A percentile compares a stretch with the other conserved stretches of the same genome.
These are phyloP conservation scores for Blepharisma undulans DNA, from an alignment of 169 alveolate genomes.

Conservation along the genomic window DNA sequence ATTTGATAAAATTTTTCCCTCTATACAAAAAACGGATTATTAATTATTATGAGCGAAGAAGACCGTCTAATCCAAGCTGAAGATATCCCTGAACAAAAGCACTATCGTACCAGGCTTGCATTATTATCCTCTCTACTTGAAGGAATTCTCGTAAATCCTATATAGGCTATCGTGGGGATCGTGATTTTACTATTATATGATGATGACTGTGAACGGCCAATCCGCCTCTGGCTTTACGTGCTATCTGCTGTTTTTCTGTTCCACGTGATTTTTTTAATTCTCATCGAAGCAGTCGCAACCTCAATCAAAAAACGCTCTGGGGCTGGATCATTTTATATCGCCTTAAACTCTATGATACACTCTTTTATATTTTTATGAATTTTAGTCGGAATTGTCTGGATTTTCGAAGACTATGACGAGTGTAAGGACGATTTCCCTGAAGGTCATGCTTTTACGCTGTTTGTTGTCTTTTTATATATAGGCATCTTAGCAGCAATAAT, in stretches of 20 bases:
- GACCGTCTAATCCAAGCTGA: not conserved
- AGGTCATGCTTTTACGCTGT: not conserved
- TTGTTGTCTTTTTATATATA: not conserved
- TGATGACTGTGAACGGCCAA: constrained; percentile 18
- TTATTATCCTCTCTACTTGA: not conserved
- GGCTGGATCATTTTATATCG: not conserved
- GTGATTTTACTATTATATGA: not conserved
- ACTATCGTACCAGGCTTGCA: not conserved
- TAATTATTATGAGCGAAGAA: not conserved
- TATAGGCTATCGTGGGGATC: not conserved
- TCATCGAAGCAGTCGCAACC: not conserved
- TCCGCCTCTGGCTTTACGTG: constrained; percentile 8
- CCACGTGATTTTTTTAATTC: not conserved
- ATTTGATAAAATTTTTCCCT: not conserved
- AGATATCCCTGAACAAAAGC: not conserved
- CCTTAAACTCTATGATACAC: not conserved
- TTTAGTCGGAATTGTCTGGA: constrained; percentile 16
- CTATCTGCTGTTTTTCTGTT: not conserved
- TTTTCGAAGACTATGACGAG: constrained; percentile 11
- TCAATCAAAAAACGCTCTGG: not conserved
- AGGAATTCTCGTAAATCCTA: not conserved
- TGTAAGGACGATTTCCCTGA: constrained; percentile 10
- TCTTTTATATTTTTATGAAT: constrained; percentile 23
- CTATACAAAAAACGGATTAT: not conserved
- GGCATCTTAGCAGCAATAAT: not conserved